phyloP scores from a whole-genome alignment of 2,329 filamentous ascomycete species.

The Pyrenochaeta sp. region DNA sequence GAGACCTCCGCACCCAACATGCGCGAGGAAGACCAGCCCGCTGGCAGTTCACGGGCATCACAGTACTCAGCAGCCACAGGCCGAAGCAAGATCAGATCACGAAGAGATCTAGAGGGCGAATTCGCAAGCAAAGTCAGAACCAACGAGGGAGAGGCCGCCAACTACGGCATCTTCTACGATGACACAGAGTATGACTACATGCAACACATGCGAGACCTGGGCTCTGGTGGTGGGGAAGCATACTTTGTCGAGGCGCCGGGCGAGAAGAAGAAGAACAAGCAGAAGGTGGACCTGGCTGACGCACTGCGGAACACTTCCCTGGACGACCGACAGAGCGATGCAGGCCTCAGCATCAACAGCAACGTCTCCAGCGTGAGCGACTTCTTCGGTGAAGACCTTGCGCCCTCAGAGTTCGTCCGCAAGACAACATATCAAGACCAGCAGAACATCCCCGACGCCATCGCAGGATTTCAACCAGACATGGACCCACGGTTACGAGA shows the following conservation, averaged over 20 bases:
- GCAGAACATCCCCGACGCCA: constrained; percentile 88
- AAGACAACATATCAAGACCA: constrained; percentile 87
- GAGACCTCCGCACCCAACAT: constrained; percentile 59
- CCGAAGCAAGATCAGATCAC: constrained; percentile 65
- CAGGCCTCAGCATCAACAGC: constrained; percentile 53
- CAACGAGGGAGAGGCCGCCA: constrained; percentile 96
- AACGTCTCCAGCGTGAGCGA: constrained; percentile 54
- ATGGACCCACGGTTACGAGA: constrained; percentile 95
- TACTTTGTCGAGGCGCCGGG: constrained; percentile 80
- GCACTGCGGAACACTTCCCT: constrained; percentile 67
- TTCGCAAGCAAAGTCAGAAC: constrained; percentile 76
- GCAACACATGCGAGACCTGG: constrained; percentile 94
- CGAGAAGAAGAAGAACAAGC: constrained; percentile 75
- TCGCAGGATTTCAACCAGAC: constrained; percentile 94
- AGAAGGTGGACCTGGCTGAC: constrained; percentile 82
- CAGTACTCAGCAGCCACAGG: constrained; percentile 54
- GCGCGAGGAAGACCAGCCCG: constrained; percentile 40
- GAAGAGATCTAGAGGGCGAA: constrained; percentile 78
- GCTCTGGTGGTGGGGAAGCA: constrained; percentile 68
- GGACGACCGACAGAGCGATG: constrained; percentile 51
- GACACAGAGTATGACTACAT: constrained; percentile 98
- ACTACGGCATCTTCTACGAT: constrained; percentile 92
- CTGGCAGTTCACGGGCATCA: constrained; percentile 55
- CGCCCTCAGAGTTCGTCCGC: constrained; percentile 80
- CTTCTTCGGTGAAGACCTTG: constrained; percentile 74